These are phyloP conservation scores for Candida methanosorbosa DNA, from an alignment of 805 yeast genomes.

Conservation along the genomic window DNA sequence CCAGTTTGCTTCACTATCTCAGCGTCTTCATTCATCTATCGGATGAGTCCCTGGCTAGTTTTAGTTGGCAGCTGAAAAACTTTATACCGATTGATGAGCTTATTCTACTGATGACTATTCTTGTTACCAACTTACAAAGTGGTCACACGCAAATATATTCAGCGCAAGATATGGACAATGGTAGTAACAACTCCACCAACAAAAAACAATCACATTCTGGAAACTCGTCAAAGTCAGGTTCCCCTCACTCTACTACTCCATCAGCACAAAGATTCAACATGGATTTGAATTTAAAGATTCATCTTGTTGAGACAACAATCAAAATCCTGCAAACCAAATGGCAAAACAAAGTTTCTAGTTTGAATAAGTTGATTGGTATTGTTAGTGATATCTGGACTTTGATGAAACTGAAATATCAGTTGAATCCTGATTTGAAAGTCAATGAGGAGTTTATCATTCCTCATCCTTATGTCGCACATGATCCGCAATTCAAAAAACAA, in stretches of 20 bases:
- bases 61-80: constrained; percentile 53
- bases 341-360: constrained; percentile 16
- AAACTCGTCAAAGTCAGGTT: background rate
- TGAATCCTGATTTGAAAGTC: constrained; percentile 4
- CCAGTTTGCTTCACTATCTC: constrained; percentile 47
- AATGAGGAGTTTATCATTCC: background rate
- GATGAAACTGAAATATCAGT: constrained; percentile 10
- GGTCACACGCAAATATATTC: too few species aligned
- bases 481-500: too few species aligned
- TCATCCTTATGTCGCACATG: constrained; percentile 4
- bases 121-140: constrained; percentile 42
- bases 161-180: too few species aligned
- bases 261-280: too few species aligned
- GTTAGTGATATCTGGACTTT: constrained; percentile 15
- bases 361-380: constrained; percentile 13
- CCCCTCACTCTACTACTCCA: too few species aligned
- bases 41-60: constrained; percentile 26
- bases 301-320: constrained; percentile 13
- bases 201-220: background rate
- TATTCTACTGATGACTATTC: constrained; percentile 40
- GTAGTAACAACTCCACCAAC: background rate
- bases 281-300: constrained; percentile 24
- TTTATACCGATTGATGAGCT: constrained; percentile 56
- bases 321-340: constrained; percentile 12
- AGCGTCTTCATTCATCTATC: constrained; percentile 46